Percentiles rank a stretch among this genome's conserved stretches.
Evolutionary conservation across 2,329 filamentous ascomycete species (phyloP).

Genomic region (Phialemonium atrogriseum): DNA sequence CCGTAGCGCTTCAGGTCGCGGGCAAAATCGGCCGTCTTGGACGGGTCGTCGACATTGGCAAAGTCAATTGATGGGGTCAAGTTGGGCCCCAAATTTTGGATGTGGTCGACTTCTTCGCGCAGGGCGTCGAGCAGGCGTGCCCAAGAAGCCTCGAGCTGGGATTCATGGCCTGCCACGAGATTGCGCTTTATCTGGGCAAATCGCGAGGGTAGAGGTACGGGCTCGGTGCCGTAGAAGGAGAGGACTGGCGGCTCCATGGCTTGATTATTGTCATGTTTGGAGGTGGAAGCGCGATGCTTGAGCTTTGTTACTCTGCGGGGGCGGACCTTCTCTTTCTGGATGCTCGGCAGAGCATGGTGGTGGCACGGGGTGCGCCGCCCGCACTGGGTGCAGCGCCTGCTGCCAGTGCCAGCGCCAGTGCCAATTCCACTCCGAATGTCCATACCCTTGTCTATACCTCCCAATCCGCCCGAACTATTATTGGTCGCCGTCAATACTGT

Average conservation of each 20-base stretch:
- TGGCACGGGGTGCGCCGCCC: slow-evolving; percentile 1
- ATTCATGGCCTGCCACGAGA: slow-evolving; percentile 46
- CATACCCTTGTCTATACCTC: slow-evolving; percentile 4
- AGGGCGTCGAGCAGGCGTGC: slow-evolving; percentile 42
- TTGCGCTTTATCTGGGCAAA: slow-evolving; percentile 48
- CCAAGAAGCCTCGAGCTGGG: slow-evolving; percentile 46
- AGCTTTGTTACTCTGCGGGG: slow-evolving; percentile 20
- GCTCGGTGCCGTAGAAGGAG: slow-evolving; percentile 49
- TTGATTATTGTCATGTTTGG: slow-evolving; percentile 5
- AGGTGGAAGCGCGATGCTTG: slow-evolving; percentile 14
- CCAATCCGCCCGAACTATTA: neutral
- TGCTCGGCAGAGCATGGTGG: neutral
- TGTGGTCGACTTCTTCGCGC: slow-evolving; percentile 41
- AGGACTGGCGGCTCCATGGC: slow-evolving; percentile 41
- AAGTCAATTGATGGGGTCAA: slow-evolving; percentile 51
- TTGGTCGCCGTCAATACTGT: neutral
- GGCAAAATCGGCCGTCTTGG: slow-evolving; percentile 45
- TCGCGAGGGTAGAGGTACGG: slow-evolving; percentile 48
- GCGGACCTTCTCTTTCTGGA: slow-evolving; percentile 8
- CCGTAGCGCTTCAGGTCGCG: slow-evolving; percentile 53
- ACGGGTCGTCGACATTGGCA: slow-evolving; percentile 35
- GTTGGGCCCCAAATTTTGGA: slow-evolving; percentile 39
- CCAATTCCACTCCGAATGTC: neutral
- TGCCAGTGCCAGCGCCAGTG: neutral
- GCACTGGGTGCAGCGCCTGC: slow-evolving; percentile 2